Evolutionary conservation across 306 rosid genomes (phyloP), one percentile per base, ranked within the genome.

Genomic region (Citrullus amarus): DNA sequence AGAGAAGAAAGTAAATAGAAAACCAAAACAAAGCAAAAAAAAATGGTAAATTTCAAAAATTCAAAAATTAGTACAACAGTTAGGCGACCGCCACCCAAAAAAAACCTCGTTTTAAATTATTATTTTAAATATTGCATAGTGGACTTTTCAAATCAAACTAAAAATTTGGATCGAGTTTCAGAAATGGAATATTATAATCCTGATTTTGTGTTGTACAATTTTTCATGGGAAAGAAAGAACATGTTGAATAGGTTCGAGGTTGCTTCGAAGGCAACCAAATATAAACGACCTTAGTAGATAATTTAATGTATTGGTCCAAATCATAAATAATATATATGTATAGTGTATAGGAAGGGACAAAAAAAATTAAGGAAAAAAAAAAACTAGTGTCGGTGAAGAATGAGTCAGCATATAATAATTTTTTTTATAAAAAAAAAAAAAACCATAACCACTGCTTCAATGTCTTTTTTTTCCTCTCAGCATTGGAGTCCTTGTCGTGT

Each of bases 261-360:
- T 69, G 56, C 75, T 69, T 69, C 38, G 36, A 69, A 69, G 75
- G 55, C 75, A 67, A 39, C 51, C 32, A 41, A 69, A 69, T 30
- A 39, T 38, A 10, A 41, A 5, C n/a, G 36, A 69, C 34, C 54
- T 16, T 66, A 0, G 50, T 18, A 66, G 18, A 69, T 69, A 44
- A 69, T 69, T 69, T 20, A 69, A 41, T 43, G 30, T 10, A 14
- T n/a, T 69, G 55, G 54, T 69, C 17, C 16, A n/a, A 39, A 41
- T 43, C 5, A 22, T 0, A 41, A 41, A 69, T 9, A 41, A 67
- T 36, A 39, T 18, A 39, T 39, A 18, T 4, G 2, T 17, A 66
- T 36, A 65, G 39, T 36, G 25, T 36, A 41, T 36, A 8, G 9
- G 72, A 66, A 66, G 75, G 54, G 75, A 69, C 75, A 15, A 69